These are phyloP conservation scores for Ceratocystis albifundus DNA, from an alignment of 2,329 filamentous ascomycete genomes.

Conservation along the genomic window DNA sequence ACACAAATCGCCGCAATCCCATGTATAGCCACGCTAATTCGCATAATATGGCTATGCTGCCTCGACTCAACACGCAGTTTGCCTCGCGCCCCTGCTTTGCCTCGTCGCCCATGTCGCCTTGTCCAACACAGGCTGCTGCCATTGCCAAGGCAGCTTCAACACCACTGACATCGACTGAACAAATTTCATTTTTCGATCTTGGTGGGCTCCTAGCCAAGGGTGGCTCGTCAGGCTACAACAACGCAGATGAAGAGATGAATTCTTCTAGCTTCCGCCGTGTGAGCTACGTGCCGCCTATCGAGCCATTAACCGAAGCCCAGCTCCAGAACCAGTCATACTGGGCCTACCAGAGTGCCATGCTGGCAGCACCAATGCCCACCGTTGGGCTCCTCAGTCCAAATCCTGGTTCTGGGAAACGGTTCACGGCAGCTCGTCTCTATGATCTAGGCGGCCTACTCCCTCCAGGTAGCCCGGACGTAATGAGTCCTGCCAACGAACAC, in stretches of 20 bases:
- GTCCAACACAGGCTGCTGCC: slow-evolving; percentile 14
- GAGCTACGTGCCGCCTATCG: slow-evolving; percentile 30
- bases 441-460: slow-evolving; percentile 46
- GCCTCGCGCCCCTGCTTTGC: not conserved
- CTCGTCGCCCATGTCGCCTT: slow-evolving; percentile 27
- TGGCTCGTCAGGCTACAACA: slow-evolving; percentile 24
- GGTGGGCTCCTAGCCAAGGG: slow-evolving; percentile 59
- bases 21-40: slow-evolving; percentile 11
- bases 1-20: slow-evolving; percentile 25
- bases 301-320: slow-evolving; percentile 33
- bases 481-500: not conserved
- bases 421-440: slow-evolving; percentile 47
- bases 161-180: slow-evolving; percentile 27
- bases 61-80: slow-evolving; percentile 35
- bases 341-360: slow-evolving; percentile 22
- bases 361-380: slow-evolving; percentile 33
- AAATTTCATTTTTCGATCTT: slow-evolving; percentile 74
- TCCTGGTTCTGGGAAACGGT: slow-evolving; percentile 42
- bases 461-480: slow-evolving; percentile 29
- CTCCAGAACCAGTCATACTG: slow-evolving; percentile 22
- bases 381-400: slow-evolving; percentile 26
- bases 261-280: slow-evolving; percentile 28
- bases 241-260: slow-evolving; percentile 21
- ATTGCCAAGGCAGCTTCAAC: slow-evolving; percentile 18
- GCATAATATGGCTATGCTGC: slow-evolving; percentile 28